phyloP scores from a whole-genome alignment of 805 yeast genomes.

The Lipomyces lipofer region DNA sequence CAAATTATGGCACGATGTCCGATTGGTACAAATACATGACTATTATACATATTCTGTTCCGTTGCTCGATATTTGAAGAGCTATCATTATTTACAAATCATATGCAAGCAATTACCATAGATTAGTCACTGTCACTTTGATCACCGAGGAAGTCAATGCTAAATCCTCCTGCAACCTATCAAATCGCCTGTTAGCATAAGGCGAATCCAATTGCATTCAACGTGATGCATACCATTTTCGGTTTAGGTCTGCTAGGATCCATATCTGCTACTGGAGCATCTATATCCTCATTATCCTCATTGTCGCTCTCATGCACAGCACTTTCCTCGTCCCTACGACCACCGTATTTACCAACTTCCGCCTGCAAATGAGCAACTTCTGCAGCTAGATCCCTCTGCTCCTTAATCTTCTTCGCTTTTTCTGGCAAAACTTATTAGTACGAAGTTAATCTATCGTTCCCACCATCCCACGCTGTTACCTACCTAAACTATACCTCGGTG shows the following conservation, averaged over 20 bases:
- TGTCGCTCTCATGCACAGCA: not conserved
- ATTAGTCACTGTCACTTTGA: slow-evolving; percentile 24
- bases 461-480: too few species aligned
- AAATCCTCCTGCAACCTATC: slow-evolving; percentile 21
- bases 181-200: not conserved
- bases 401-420: slow-evolving; percentile 35
- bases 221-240: not conserved
- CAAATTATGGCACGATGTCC: not conserved
- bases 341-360: slow-evolving; percentile 23
- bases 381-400: slow-evolving; percentile 32
- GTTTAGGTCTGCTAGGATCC: not conserved
- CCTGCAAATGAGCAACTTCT: slow-evolving; percentile 32
- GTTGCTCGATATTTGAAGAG: too few species aligned
- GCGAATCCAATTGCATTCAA: not conserved
- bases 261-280: too few species aligned
- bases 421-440: too few species aligned
- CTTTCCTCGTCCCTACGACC: slow-evolving; percentile 8
- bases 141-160: slow-evolving; percentile 24
- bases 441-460: too few species aligned
- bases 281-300: not conserved
- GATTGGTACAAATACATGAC: not conserved
- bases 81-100: too few species aligned
- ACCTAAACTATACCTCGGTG: slow-evolving; percentile 34
- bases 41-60: not conserved
- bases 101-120: not conserved